Conservation (phyloP, 768 basidiomycete genomes). For the Daedaleopsis sinensis region DNA sequence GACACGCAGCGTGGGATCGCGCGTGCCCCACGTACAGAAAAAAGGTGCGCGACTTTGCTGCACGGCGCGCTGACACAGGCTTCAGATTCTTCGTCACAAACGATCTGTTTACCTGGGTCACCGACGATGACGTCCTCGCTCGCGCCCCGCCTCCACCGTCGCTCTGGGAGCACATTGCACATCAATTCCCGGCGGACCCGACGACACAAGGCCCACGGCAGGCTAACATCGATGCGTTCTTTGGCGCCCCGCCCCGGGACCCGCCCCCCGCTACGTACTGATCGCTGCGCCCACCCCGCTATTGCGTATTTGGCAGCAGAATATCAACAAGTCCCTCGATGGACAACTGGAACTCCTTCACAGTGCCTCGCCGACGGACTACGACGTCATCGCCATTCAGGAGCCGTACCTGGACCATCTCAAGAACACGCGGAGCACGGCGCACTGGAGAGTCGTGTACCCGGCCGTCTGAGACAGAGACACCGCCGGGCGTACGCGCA, state of each 20-base stretch:
- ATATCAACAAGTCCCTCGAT: conserved; percentile 29
- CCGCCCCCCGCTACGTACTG: background rate
- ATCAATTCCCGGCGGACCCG: background rate
- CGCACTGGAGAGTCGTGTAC: conserved; percentile 27
- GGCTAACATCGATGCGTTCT: background rate
- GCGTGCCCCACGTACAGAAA: conserved; percentile 19
- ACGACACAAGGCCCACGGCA: background rate
- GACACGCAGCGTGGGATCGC: conserved; percentile 34
- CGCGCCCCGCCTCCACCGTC: background rate
- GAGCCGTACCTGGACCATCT: conserved; percentile 39
- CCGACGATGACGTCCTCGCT: background rate
- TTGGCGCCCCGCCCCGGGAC: background rate
- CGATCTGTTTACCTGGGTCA: conserved; percentile 16
- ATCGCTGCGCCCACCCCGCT: background rate
- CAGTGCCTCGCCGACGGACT: conserved; percentile 6
- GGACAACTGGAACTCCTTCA: conserved; percentile 25
- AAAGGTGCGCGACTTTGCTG: background rate
- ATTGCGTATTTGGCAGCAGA: conserved; percentile 33
- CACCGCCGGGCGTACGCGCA: background rate
- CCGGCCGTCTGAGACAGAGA: conserved; percentile 22
- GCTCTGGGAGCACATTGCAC: background rate
- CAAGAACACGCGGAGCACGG: conserved; percentile 17
- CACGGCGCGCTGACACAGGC: background rate
- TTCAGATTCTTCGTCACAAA: conserved; percentile 11
- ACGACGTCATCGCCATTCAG: conserved; percentile 41